phyloP scores from a whole-genome alignment of 2,329 filamentous ascomycete species.

The Penicillium sp. region DNA sequence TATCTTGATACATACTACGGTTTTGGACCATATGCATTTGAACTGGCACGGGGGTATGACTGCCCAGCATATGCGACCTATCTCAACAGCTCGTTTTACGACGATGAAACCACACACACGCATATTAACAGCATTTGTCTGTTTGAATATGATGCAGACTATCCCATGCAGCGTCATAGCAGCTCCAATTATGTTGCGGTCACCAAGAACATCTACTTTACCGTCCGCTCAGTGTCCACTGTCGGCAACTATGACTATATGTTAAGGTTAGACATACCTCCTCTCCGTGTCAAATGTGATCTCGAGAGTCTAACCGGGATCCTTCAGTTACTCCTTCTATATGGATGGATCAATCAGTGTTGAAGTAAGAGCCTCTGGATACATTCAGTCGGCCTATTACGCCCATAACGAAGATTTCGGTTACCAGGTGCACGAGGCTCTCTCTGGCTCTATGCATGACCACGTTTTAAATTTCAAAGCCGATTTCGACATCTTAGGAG shows the following conservation, averaged over 20 bases:
- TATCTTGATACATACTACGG: background rate
- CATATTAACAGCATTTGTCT: background rate
- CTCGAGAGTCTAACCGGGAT: too few relatives aligned
- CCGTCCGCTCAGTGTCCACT: background rate
- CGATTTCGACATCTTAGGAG: background rate
- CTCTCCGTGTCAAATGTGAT: background rate
- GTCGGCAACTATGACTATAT: background rate
- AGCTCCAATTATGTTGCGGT: background rate
- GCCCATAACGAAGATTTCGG: background rate
- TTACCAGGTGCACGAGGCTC: background rate
- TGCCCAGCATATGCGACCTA: constrained; percentile 29
- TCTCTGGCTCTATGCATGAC: background rate
- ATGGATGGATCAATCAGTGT: background rate
- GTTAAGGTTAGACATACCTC: background rate
- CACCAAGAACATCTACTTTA: background rate
- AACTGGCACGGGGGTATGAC: constrained; percentile 27
- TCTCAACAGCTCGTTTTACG: constrained; percentile 29
- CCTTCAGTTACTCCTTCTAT: background rate
- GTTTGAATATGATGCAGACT: background rate
- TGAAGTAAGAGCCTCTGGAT: background rate
- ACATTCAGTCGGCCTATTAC: background rate
- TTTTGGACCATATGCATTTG: background rate
- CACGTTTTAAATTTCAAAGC: background rate
- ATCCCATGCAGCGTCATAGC: background rate
- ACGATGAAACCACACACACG: constrained; percentile 1